Base-by-base conservation (phyloP, 352 stramenopile genomes). In the Phytophthora citricola region DNA sequence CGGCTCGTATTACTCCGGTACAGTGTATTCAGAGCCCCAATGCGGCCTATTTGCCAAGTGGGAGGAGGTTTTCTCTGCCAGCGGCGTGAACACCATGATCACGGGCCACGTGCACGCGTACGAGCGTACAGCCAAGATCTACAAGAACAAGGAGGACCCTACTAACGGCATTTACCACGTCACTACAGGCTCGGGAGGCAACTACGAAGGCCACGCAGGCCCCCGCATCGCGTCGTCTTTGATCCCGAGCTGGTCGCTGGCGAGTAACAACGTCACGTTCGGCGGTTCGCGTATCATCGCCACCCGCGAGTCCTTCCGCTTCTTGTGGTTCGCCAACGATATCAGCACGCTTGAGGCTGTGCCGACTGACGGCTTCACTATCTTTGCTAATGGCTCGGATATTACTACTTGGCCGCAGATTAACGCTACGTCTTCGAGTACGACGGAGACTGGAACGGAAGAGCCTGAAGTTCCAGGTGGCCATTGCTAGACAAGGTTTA, bases 81-180 rank as follows among this genome's bases (percentile, higher is more conserved):
- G 80, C 72, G 40, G 55, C 12, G 78, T 87, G 22, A 75, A 83
- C 46, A 58, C 58, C 24, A 60, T 87, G 36, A 73, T 87, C 54
- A 65, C 75, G 2, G 78, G 76, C n/a, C 78, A 87, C 56, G 76
- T 83, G 15, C 78, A 87, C 57, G 76, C 55, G 14, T 83, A 87
- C 51, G 78, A 87, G 40, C 75, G 78, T 34, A 77, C 70, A 5
- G 50, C 64, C 53, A 80, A 80, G 60, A 78, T 87, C 31, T 81
- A 77, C 62, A 80, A 80, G 58, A 83, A 84, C 63, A 79, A 81
- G 49, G 62, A 72, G 44, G 71, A 83, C 52, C 29, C 44, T 5
- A 47, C 48, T 9, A 76, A 78, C 5, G 78, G 78, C 5, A 63
- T 80, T 12, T 85, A 85, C 60, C 63, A 87, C 59, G 57, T 87